Conservation (phyloP, 805 yeast species). For the Grigorovia humatica region DNA sequence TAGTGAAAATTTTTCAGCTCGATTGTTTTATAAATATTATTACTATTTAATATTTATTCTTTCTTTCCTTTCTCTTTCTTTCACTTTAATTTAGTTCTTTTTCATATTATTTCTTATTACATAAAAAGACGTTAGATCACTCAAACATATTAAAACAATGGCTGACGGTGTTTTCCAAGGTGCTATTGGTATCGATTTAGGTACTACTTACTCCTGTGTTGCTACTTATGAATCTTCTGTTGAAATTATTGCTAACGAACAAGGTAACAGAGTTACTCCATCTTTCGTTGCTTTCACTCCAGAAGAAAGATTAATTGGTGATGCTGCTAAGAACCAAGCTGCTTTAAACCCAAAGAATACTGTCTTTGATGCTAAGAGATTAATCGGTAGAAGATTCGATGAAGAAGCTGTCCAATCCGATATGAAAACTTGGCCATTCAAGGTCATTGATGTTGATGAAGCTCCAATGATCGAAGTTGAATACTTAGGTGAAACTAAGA, state of each 20-base stretch:
- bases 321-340: slow-evolving; percentile 96
- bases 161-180: slow-evolving; percentile 99
- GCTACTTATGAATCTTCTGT: slow-evolving; percentile 91
- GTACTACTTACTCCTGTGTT: slow-evolving; percentile 91
- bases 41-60: not conserved
- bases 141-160: slow-evolving; percentile 40
- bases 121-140: slow-evolving; percentile 24
- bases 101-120: not conserved
- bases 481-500: slow-evolving; percentile 74
- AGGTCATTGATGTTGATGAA: slow-evolving; percentile 59
- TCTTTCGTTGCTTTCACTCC: slow-evolving; percentile 93
- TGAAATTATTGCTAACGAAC: slow-evolving; percentile 94
- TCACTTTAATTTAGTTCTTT: not conserved
- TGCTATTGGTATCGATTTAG: slow-evolving; percentile 97
- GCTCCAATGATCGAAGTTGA: slow-evolving; percentile 78
- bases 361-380: slow-evolving; percentile 84
- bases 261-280: slow-evolving; percentile 97
- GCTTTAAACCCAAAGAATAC: slow-evolving; percentile 89
- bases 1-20: not conserved
- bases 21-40: not conserved
- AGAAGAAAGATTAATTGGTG: slow-evolving; percentile 88
- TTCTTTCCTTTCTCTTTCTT: not conserved
- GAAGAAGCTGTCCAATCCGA: slow-evolving; percentile 75
- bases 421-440: slow-evolving; percentile 79
- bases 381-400: slow-evolving; percentile 78